Evolutionary conservation across 2,329 filamentous ascomycete genomes (phyloP).

Genomic region (Pleoardoris graminearum): DNA sequence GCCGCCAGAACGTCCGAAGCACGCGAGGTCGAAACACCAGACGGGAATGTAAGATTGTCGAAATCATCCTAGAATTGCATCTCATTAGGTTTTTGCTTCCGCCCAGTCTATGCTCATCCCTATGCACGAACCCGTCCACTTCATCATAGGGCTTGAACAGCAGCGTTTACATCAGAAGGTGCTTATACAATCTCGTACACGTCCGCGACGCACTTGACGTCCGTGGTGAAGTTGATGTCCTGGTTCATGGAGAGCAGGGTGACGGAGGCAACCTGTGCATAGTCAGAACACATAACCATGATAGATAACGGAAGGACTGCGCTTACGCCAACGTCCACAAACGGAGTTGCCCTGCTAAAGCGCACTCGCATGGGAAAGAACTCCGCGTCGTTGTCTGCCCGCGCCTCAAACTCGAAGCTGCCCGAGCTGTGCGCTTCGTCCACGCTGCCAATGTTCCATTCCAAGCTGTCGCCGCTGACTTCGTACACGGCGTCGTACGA

Average conservation of each 20-base stretch:
- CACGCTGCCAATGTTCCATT: conserved; percentile 90
- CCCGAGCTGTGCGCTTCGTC: conserved; percentile 81
- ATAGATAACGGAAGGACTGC: too few species aligned
- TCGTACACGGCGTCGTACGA: conserved; percentile 95
- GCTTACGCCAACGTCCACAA: conserved; percentile 90
- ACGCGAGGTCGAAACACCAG: too few species aligned
- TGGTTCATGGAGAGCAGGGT: conserved; percentile 74
- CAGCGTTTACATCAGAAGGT: too few species aligned
- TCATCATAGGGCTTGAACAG: too few species aligned
- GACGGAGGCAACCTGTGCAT: conserved; percentile 65
- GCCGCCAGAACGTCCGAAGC: too few species aligned
- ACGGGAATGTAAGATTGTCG: too few species aligned
- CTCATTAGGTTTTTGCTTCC: not conserved
- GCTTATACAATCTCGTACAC: conserved; percentile 76
- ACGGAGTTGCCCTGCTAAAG: conserved; percentile 84
- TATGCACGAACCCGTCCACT: not conserved
- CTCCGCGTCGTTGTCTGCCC: conserved; percentile 83
- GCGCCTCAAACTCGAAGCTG: conserved; percentile 93
- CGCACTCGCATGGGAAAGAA: conserved; percentile 97
- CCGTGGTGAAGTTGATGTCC: conserved; percentile 80
- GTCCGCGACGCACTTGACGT: conserved; percentile 75
- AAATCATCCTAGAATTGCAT: not conserved
- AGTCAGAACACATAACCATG: too few species aligned
- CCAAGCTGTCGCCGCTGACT: conserved; percentile 86
- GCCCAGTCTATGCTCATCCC: not conserved